Percentiles rank a stretch among this genome's conserved stretches.
Evolutionary conservation across 164 flowering plant genomes (phyloP).

Genomic region (Magnolia sinica): DNA sequence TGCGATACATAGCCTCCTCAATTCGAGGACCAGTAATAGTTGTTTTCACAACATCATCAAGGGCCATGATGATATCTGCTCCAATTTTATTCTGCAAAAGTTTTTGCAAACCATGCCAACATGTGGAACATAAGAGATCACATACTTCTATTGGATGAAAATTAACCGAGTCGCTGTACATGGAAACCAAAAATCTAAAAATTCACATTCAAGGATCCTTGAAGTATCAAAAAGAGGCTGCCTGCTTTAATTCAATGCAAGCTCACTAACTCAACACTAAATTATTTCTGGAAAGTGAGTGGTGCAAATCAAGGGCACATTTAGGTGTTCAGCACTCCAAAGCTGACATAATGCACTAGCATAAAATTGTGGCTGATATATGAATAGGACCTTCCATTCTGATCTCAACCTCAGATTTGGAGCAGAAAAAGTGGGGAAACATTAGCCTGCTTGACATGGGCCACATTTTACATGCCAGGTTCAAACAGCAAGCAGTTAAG

Average conservation of each 20-base stretch:
- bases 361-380: neutral
- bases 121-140: conserved; percentile 3
- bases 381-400: neutral
- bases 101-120: neutral
- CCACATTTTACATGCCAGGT: neutral
- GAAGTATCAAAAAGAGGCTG: neutral
- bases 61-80: conserved; percentile 99
- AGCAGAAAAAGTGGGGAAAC: neutral
- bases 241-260: neutral
- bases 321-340: neutral
- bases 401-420: neutral
- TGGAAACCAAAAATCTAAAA: conserved; percentile 1
- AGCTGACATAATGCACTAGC: neutral
- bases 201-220: neutral
- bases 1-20: conserved; percentile 98
- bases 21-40: conserved; percentile 91
- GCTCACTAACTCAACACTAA: neutral
- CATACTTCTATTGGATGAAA: neutral
- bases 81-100: conserved; percentile 88
- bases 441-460: neutral
- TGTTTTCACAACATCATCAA: conserved; percentile 94
- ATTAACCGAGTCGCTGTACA: neutral
- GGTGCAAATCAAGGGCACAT: neutral
- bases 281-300: neutral
- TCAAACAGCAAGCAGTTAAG: neutral